A percentile compares a stretch with the other conserved stretches of the same genome.
Evolutionary conservation across 1,284 basidiomycete genomes (phyloP).

Genomic region (Schizophyllum amplum): DNA sequence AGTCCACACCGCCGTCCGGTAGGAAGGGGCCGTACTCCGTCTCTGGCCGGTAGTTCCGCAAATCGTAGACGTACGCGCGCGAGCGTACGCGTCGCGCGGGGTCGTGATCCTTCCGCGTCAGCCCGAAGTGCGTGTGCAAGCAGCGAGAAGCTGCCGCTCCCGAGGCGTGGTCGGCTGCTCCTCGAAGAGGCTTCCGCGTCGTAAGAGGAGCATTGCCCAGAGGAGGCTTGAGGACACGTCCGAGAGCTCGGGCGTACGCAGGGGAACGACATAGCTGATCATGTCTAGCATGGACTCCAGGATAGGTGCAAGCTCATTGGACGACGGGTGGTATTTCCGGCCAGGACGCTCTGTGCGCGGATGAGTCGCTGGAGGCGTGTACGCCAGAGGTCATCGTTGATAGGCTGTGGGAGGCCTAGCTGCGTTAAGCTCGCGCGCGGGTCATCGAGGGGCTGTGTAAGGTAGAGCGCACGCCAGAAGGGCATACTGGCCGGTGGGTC

Average conservation of each 20-base stretch:
- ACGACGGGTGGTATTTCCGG: constrained; percentile 27
- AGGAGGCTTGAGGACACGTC: constrained; percentile 40
- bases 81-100: constrained; percentile 27
- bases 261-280: constrained; percentile 29
- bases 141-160: constrained; percentile 33
- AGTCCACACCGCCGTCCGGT: constrained; percentile 43
- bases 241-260: constrained; percentile 14
- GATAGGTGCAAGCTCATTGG: constrained; percentile 30
- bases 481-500: not conserved
- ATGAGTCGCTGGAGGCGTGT: not conserved
- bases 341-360: constrained; percentile 24
- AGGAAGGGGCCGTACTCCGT: constrained; percentile 54
- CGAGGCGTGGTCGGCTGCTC: constrained; percentile 26
- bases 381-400: constrained; percentile 22
- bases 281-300: constrained; percentile 31
- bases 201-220: constrained; percentile 40
- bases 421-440: constrained; percentile 37
- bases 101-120: constrained; percentile 24
- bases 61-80: constrained; percentile 50
- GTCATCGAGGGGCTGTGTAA: constrained; percentile 51
- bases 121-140: constrained; percentile 47
- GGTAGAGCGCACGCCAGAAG: constrained; percentile 58
- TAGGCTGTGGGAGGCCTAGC: constrained; percentile 34
- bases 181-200: constrained; percentile 27
- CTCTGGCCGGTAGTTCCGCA: constrained; percentile 41